These are phyloP conservation scores for Taphrina deformans DNA, from an alignment of 1,139 yeast species.

Conservation along the genomic window DNA sequence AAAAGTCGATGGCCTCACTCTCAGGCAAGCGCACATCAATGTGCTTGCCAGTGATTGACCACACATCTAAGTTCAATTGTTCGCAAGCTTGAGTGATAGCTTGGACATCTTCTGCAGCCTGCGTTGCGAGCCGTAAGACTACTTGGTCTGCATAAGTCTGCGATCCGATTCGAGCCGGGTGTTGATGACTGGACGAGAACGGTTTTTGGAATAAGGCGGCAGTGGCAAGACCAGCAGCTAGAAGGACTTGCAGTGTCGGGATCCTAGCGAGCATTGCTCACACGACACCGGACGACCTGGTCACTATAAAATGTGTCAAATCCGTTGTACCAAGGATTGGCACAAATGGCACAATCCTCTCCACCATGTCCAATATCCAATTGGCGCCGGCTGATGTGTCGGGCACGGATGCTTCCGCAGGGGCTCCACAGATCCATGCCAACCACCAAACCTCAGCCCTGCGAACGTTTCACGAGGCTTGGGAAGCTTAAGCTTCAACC, in stretches of 20 bases:
- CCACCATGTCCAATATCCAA: neutral
- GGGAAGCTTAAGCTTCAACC: neutral
- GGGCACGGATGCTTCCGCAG: neutral
- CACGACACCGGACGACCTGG: conserved; percentile 5
- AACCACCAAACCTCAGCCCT: neutral
- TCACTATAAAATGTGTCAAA: conserved; percentile 2
- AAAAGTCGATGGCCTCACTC: conserved; percentile 21
- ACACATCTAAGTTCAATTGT: conserved; percentile 46
- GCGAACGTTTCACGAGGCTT: too few relatives aligned
- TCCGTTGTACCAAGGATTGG: neutral
- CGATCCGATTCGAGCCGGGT: neutral
- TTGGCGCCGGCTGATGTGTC: neutral
- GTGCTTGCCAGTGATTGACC: conserved; percentile 43
- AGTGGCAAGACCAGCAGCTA: neutral
- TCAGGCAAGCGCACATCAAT: conserved; percentile 44
- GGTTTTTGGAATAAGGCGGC: conserved; percentile 3
- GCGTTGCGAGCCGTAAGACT: conserved; percentile 54
- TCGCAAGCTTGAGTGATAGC: conserved; percentile 43
- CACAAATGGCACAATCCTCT: neutral
- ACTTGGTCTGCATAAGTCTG: conserved; percentile 51
- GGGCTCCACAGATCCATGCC: neutral
- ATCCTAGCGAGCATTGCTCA: conserved; percentile 3
- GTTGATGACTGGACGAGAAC: neutral
- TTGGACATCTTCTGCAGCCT: conserved; percentile 40
- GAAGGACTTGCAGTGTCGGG: neutral